These are phyloP conservation scores for Hymenoscyphus scutula DNA, from an alignment of 2,329 filamentous ascomycete genomes.

Conservation along the genomic window DNA sequence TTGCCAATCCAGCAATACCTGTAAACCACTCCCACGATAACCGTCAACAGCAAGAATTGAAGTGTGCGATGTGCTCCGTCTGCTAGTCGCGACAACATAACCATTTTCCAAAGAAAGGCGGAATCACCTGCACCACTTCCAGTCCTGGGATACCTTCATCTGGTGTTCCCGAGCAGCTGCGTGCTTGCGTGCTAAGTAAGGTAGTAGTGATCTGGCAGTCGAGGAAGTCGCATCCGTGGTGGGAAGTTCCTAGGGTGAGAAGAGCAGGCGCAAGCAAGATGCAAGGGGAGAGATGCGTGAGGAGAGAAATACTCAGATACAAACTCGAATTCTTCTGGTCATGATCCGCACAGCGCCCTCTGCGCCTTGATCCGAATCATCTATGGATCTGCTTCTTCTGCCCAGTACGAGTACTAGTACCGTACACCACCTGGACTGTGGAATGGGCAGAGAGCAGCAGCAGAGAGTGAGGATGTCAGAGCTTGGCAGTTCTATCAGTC, in stretches of 20 bases:
- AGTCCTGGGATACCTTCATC: not conserved
- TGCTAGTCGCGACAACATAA: not conserved
- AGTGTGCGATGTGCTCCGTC: slow-evolving; percentile 19
- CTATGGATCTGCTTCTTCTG: too few species aligned
- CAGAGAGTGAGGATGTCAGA: too few species aligned
- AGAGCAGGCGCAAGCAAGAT: not conserved
- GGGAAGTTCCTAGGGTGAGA: too few species aligned
- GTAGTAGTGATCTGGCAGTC: not conserved
- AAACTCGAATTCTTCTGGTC: not conserved
- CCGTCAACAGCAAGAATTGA: slow-evolving; percentile 24
- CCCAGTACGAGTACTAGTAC: too few species aligned
- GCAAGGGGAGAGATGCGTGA: not conserved
- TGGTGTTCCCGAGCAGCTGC: not conserved
- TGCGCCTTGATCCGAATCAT: too few species aligned
- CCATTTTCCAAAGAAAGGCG: not conserved
- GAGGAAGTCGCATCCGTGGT: not conserved
- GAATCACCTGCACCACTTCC: not conserved
- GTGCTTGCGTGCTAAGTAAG: not conserved
- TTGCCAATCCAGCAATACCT: slow-evolving; percentile 35
- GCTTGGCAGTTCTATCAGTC: too few species aligned
- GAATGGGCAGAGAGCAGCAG: too few species aligned
- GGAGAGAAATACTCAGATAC: not conserved
- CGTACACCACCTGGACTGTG: too few species aligned
- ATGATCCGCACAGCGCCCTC: too few species aligned
- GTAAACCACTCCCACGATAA: slow-evolving; percentile 29